Evolutionary conservation across 192 early-diverging fungal species (phyloP).

Genomic region (Spinellus fusiger): DNA sequence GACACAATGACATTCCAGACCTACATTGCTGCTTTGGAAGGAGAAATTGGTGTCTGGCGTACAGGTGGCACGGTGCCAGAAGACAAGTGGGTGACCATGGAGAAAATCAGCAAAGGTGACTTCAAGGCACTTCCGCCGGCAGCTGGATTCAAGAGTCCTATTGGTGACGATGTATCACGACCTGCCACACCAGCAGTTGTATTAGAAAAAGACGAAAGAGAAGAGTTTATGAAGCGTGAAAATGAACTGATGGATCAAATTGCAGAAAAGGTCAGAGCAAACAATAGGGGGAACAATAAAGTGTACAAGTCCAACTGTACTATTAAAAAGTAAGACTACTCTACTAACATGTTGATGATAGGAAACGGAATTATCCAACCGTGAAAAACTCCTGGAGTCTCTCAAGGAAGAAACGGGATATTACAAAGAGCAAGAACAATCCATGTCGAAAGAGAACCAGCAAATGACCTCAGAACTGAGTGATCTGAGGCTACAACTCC

Average conservation of each 20-base stretch:
- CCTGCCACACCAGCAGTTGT: constrained; percentile 71
- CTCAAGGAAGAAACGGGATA: constrained; percentile 71
- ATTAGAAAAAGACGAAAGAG: constrained; percentile 84
- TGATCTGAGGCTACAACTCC: constrained; percentile 77
- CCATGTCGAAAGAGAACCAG: constrained; percentile 64
- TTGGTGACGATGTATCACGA: constrained; percentile 43
- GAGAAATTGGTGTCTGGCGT: constrained; percentile 91
- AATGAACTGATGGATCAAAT: constrained; percentile 93
- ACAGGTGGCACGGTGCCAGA: constrained; percentile 64
- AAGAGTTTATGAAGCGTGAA: constrained; percentile 92
- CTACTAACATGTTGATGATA: not conserved
- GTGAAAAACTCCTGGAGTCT: constrained; percentile 48
- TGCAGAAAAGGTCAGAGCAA: constrained; percentile 61
- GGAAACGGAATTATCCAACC: constrained; percentile 70
- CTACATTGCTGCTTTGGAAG: constrained; percentile 80
- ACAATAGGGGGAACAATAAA: not conserved
- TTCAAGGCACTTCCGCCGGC: constrained; percentile 34
- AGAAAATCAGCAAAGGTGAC: constrained; percentile 42
- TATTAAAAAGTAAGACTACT: not conserved
- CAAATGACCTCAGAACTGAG: constrained; percentile 59
- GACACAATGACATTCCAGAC: constrained; percentile 76
- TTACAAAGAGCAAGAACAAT: constrained; percentile 58
- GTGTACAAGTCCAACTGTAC: not conserved
- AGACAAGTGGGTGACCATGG: constrained; percentile 61
- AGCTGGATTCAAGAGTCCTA: constrained; percentile 39